phyloP scores from a whole-genome alignment of 2,329 filamentous ascomycete genomes.

The Hysterium pulicare region DNA sequence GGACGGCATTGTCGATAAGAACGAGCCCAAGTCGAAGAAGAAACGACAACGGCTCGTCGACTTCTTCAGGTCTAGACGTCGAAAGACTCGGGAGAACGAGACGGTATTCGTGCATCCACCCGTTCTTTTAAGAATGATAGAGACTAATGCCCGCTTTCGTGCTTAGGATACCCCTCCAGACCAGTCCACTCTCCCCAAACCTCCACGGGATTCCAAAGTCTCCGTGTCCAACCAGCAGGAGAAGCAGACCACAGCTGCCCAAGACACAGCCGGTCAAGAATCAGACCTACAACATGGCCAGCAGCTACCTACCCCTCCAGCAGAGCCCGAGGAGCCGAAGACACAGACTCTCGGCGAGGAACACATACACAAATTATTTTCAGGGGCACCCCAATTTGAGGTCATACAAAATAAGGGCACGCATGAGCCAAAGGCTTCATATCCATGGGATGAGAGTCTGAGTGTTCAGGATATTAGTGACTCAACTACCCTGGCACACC shows the following conservation, averaged over 20 bases:
- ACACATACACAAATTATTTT: conserved; percentile 68
- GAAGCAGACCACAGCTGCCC: conserved; percentile 4
- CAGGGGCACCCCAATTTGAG: conserved; percentile 71
- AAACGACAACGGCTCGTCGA: conserved; percentile 29
- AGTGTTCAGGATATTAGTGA: conserved; percentile 63
- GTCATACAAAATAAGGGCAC: conserved; percentile 58
- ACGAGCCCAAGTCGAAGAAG: conserved; percentile 20
- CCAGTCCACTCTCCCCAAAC: conserved; percentile 7
- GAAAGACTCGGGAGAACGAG: conserved; percentile 14
- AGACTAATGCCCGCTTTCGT: too few species aligned
- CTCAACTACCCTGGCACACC: conserved; percentile 26
- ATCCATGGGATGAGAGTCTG: conserved; percentile 63
- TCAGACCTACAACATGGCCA: conserved; percentile 5
- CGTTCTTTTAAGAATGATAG: neutral
- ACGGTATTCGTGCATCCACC: conserved; percentile 9
- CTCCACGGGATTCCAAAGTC: conserved; percentile 15
- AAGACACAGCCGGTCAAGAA: neutral
- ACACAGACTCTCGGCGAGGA: conserved; percentile 38
- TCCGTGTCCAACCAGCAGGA: conserved; percentile 12
- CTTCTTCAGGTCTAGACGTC: conserved; percentile 29
- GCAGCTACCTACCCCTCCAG: conserved; percentile 12
- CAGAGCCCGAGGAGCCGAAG: conserved; percentile 9
- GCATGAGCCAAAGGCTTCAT: conserved; percentile 63
- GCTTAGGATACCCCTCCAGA: too few species aligned
- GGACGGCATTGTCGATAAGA: conserved; percentile 12